Evolutionary conservation across 371 early-diverging fungal species (phyloP), one percentile per base, ranked within the genome.

Genomic region (Cokeromyces recurvatus): DNA sequence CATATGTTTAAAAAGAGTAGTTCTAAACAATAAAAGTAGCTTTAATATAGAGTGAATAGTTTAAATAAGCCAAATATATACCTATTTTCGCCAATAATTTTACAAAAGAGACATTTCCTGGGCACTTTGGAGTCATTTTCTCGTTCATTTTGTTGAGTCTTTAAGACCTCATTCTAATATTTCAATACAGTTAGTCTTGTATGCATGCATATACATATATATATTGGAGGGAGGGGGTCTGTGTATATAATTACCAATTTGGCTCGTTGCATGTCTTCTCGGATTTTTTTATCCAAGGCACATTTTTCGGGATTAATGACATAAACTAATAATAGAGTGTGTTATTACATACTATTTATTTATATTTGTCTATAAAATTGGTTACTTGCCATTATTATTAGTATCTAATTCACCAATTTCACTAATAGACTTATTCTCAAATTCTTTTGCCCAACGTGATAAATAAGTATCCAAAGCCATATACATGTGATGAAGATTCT

Each of bases 91-190:
- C 81, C 79, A 9, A 83, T 60, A 25, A 81, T 78, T 55, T 86
- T 89, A 77, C 97, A 97, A 67, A 97, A 97, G 19, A 95, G 74
- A 66, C 97, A 97, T 59, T 92, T 89, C 47, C 89, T 78, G 27
- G 86, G 77, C 35, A 63, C 48, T 20, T 70, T 81, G 3, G 86
- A 78, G 19, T 86, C 90, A 16, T 73, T 62, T 32, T 81, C 78
- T 3, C 93, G 81, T 62, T 95, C 94, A 35, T 67, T 58, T 34
- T 87, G 90, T 59, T 96, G 97, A 0, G 71, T 66, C 32, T 77
- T 66, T 36, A 95, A 66, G 21, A 92, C 82, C 52, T 89, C 86
- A 21, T 84, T 83, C 79, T 77, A 64, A n/a, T 6, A 35, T 23
- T 23, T 2, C 12, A n/a, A n/a, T 20, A 36, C n/a, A 15, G 35